These are phyloP conservation scores for Nakazawaea ambrosiae DNA, from an alignment of 805 yeast species.

Conservation along the genomic window DNA sequence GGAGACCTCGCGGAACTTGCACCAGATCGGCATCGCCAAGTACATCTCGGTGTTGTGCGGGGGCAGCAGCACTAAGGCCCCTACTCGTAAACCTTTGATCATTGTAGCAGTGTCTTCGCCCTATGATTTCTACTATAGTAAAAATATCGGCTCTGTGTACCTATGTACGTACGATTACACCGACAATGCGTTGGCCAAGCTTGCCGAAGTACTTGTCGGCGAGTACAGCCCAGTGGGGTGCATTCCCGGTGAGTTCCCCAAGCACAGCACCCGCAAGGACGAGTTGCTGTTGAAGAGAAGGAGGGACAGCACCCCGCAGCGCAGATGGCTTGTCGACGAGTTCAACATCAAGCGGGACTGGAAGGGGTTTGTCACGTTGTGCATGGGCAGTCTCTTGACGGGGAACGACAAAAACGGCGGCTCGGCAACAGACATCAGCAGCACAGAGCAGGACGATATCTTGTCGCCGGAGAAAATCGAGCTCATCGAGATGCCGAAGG, in stretches of 20 bases:
- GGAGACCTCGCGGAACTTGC: constrained; percentile 53
- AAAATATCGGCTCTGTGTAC: constrained; percentile 47
- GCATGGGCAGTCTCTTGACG: constrained; percentile 29
- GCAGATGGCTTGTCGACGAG: constrained; percentile 53
- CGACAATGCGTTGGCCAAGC: constrained; percentile 37
- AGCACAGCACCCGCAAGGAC: constrained; percentile 5
- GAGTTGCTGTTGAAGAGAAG: constrained; percentile 4
- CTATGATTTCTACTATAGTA: constrained; percentile 51
- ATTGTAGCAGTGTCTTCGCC: constrained; percentile 59
- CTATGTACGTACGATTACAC: constrained; percentile 59
- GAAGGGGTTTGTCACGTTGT: constrained; percentile 35
- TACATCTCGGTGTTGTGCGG: constrained; percentile 50
- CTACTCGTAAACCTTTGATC: constrained; percentile 42
- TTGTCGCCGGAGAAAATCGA: neutral
- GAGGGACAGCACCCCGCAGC: constrained; percentile 13
- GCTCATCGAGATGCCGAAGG: constrained; percentile 18
- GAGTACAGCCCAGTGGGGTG: constrained; percentile 42
- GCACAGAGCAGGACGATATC: neutral
- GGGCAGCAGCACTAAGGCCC: constrained; percentile 21
- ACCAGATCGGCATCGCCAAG: constrained; percentile 54
- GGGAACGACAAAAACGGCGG: constrained; percentile 11
- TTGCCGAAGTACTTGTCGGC: constrained; percentile 50
- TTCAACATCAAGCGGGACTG: constrained; percentile 44
- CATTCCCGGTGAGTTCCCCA: constrained; percentile 42
- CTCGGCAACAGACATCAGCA: neutral